These are phyloP conservation scores for Suhomyces faveliae DNA, from an alignment of 805 yeast genomes.

Conservation along the genomic window DNA sequence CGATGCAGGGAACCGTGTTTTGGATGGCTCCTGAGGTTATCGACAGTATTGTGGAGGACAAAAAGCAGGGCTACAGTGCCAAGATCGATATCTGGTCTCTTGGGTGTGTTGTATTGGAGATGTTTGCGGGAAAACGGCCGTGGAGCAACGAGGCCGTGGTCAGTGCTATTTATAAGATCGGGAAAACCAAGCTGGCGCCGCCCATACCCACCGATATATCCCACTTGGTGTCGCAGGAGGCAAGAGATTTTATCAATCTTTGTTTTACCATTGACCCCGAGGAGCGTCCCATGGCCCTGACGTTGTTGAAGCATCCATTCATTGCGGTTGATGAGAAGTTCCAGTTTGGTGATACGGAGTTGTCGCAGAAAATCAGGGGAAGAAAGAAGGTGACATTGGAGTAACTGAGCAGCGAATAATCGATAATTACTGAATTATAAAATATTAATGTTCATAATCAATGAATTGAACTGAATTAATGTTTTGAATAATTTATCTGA, in stretches of 20 bases:
- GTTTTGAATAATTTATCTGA: too few species aligned
- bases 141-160: conserved; percentile 96
- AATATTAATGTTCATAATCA: too few species aligned
- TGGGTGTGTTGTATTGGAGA: conserved; percentile 95
- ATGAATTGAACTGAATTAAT: too few species aligned
- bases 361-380: conserved; percentile 52
- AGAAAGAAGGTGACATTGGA: conserved; percentile 25
- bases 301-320: conserved; percentile 56
- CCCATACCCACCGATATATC: conserved; percentile 91
- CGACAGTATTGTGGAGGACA: conserved; percentile 70
- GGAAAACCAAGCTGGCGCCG: conserved; percentile 85
- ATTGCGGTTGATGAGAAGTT: conserved; percentile 42
- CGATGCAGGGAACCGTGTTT: conserved; percentile 97
- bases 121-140: conserved; percentile 97
- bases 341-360: conserved; percentile 51
- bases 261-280: conserved; percentile 80
- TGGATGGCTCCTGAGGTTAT: conserved; percentile 99
- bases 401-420: conserved; percentile 1
- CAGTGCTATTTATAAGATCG: conserved; percentile 88
- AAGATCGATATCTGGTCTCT: conserved; percentile 98
- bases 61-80: conserved; percentile 91
- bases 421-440: neutral
- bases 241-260: conserved; percentile 65
- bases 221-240: conserved; percentile 60
- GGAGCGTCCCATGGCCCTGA: conserved; percentile 82